These are phyloP conservation scores for Raffaelea arxii DNA, from an alignment of 2,329 filamentous ascomycete genomes.

Conservation along the genomic window DNA sequence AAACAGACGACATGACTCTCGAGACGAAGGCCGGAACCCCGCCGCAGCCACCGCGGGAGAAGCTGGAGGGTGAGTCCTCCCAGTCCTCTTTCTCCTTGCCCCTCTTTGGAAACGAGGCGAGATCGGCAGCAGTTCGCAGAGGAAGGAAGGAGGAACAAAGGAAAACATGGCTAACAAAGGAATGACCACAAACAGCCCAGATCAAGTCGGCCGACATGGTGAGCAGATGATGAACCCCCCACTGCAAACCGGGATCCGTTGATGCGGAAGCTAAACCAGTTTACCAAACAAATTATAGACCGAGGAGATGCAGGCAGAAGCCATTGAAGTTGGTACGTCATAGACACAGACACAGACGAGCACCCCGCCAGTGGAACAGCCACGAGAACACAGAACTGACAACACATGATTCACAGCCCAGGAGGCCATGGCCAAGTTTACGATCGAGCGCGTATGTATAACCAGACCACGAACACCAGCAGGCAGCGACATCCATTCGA, in stretches of 20 bases:
- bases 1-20: constrained; percentile 10
- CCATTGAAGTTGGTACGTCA: constrained; percentile 86
- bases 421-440: constrained; percentile 54
- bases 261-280: background rate
- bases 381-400: too few relatives aligned
- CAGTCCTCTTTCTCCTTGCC: constrained; percentile 8
- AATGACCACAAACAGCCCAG: constrained; percentile 52
- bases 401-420: constrained; percentile 37
- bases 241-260: background rate
- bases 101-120: too few relatives aligned
- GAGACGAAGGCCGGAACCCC: constrained; percentile 25
- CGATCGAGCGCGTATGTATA: constrained; percentile 32
- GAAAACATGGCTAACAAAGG: background rate
- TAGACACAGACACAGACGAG: background rate
- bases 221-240: constrained; percentile 17
- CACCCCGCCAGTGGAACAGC: background rate
- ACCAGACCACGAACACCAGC: background rate
- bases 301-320: constrained; percentile 94
- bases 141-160: constrained; percentile 7
- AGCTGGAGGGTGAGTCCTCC: constrained; percentile 56
- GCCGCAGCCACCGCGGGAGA: constrained; percentile 53
- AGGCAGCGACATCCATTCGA: background rate
- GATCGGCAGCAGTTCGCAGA: background rate
- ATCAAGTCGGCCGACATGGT: constrained; percentile 99
- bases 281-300: constrained; percentile 46